Percentiles rank a stretch among this genome's conserved stretches.
Evolutionary conservation across 2,329 filamentous ascomycete species (phyloP).

Genomic region (Aspergillus aculeatinus): DNA sequence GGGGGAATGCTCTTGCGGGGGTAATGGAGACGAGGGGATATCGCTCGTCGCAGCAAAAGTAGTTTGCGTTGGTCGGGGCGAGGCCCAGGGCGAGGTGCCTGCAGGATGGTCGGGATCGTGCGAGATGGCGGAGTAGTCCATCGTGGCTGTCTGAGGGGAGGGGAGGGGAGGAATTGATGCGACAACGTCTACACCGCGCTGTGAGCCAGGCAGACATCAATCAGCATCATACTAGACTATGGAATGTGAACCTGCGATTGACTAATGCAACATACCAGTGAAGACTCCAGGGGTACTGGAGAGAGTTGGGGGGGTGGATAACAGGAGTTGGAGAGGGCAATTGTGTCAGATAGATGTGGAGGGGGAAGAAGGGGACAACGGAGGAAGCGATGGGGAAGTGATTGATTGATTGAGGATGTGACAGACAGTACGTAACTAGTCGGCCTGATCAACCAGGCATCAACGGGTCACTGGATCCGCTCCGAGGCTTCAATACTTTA

Average conservation of each 20-base stretch:
- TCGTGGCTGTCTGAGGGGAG: constrained; percentile 33
- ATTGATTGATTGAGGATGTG: constrained; percentile 15
- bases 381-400: not conserved
- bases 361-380: constrained; percentile 4
- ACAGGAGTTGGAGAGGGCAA: constrained; percentile 1
- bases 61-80: constrained; percentile 53
- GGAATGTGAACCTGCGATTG: not conserved
- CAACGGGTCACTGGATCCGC: constrained; percentile 9
- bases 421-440: constrained; percentile 19
- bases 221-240: constrained; percentile 7
- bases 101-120: constrained; percentile 59
- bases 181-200: constrained; percentile 22
- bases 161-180: constrained; percentile 13
- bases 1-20: constrained; percentile 37
- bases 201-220: constrained; percentile 7
- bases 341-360: constrained; percentile 5
- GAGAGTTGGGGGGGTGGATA: constrained; percentile 1
- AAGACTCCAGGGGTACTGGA: constrained; percentile 1
- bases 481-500: constrained; percentile 3
- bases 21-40: constrained; percentile 43
- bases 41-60: constrained; percentile 38
- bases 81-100: constrained; percentile 64
- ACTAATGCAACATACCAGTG: constrained; percentile 19
- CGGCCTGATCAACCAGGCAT: constrained; percentile 24
- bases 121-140: constrained; percentile 66